These are phyloP conservation scores for Knufia fluminis DNA, from an alignment of 2,329 filamentous ascomycete genomes.

Conservation along the genomic window DNA sequence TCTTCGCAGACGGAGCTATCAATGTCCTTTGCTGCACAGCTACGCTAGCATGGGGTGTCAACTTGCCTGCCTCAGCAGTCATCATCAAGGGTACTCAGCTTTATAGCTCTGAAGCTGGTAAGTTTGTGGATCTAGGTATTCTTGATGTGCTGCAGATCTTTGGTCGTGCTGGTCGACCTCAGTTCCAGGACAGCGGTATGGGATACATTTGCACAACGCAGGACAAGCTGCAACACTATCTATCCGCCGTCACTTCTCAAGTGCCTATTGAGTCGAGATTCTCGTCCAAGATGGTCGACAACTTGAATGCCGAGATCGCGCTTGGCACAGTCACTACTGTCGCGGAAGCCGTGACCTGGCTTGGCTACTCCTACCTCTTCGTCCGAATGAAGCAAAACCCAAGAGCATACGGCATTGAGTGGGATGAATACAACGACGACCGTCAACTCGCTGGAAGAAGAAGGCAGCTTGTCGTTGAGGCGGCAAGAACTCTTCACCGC, in stretches of 20 bases:
- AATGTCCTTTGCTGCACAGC: constrained; percentile 98
- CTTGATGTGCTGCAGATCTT: constrained; percentile 97
- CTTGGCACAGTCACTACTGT: constrained; percentile 93
- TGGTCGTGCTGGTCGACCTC: constrained; percentile 91
- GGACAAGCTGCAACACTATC: constrained; percentile 86
- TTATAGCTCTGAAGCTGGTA: constrained; percentile 92
- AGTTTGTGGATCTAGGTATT: constrained; percentile 92
- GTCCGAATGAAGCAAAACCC: constrained; percentile 93
- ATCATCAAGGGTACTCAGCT: constrained; percentile 97
- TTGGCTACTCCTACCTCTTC: constrained; percentile 95
- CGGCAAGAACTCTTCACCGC: constrained; percentile 74
- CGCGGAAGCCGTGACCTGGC: constrained; percentile 87
- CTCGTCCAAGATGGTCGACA: constrained; percentile 87
- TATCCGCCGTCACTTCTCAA: constrained; percentile 87
- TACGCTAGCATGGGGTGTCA: constrained; percentile 96
- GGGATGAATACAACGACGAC: constrained; percentile 80
- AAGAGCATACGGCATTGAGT: constrained; percentile 88
- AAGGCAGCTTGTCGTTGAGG: constrained; percentile 76
- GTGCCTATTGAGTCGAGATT: constrained; percentile 97
- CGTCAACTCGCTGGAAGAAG: constrained; percentile 77
- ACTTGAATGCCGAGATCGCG: constrained; percentile 89
- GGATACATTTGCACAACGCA: constrained; percentile 96
- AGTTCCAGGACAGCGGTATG: constrained; percentile 95
- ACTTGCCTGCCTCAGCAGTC: constrained; percentile 90
- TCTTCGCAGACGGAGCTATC: constrained; percentile 85